These are phyloP conservation scores for Pterocarpus macrocarpus DNA, from an alignment of 306 rosid genomes.

Conservation along the genomic window DNA sequence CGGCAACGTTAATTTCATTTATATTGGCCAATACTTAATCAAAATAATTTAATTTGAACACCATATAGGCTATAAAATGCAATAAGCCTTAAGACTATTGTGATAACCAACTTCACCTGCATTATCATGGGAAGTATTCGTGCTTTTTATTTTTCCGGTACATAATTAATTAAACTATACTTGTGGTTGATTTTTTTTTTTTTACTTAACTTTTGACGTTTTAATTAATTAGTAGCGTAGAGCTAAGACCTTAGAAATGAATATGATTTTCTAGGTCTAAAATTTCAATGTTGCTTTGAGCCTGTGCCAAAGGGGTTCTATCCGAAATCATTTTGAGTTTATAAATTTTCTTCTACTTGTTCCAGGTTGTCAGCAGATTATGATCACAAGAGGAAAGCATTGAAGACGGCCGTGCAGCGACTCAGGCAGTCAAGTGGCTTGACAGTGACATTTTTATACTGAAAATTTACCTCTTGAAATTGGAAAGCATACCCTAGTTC, in stretches of 20 bases:
- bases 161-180: neutral
- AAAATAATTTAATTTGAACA: neutral
- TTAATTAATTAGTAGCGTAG: neutral
- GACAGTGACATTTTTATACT: conserved; percentile 51
- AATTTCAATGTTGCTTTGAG: conserved; percentile 1
- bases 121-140: neutral
- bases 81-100: neutral
- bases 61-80: neutral
- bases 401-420: conserved; percentile 49
- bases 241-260: neutral
- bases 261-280: neutral
- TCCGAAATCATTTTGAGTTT: neutral
- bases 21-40: neutral
- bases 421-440: conserved; percentile 72
- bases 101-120: neutral
- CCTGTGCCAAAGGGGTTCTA: neutral
- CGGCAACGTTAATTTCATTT: neutral
- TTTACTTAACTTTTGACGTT: neutral
- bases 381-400: conserved; percentile 57
- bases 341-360: conserved; percentile 10
- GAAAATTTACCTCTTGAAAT: neutral
- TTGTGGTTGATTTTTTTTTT: neutral
- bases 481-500: conserved; percentile 2
- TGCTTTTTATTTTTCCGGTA: neutral
- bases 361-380: conserved; percentile 61